These are phyloP conservation scores for Ampelomyces quisqualis DNA, from an alignment of 2,329 filamentous ascomycete species.

Conservation along the genomic window DNA sequence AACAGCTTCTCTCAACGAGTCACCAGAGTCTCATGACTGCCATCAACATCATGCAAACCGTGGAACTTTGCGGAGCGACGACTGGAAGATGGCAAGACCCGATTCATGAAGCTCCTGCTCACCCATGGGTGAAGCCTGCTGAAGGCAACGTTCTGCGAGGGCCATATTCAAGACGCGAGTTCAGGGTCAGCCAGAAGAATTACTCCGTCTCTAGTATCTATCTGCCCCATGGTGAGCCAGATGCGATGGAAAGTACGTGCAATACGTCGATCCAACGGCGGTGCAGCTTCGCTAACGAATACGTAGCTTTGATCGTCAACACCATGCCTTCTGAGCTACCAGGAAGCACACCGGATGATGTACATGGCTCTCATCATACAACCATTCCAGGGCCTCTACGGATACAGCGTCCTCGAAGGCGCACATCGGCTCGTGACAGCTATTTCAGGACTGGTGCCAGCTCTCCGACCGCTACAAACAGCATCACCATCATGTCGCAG, in stretches of 20 bases:
- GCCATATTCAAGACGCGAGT: conserved; percentile 29
- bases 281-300: conserved; percentile 5
- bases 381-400: no score
- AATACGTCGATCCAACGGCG: not conserved
- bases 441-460: no score
- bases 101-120: conserved; percentile 22
- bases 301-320: conserved; percentile 16
- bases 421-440: no score
- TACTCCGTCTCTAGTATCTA: conserved; percentile 25
- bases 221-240: conserved; percentile 15
- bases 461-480: no score
- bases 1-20: conserved; percentile 23
- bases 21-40: conserved; percentile 31
- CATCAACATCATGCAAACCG: conserved; percentile 31
- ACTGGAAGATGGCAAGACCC: conserved; percentile 14
- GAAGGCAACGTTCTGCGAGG: conserved; percentile 16
- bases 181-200: conserved; percentile 21
- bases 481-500: no score
- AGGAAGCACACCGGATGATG: conserved; percentile 31
- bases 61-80: conserved; percentile 22
- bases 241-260: conserved; percentile 18
- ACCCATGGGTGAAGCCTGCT: conserved; percentile 22
- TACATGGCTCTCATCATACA: conserved; percentile 8
- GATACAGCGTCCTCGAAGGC: no score
- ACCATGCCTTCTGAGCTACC: conserved; percentile 26